Percentiles rank a stretch among this genome's conserved stretches.
Evolutionary conservation across 495 filamentous ascomycete species (phyloP).

Genomic region (Penicillium argentinense): DNA sequence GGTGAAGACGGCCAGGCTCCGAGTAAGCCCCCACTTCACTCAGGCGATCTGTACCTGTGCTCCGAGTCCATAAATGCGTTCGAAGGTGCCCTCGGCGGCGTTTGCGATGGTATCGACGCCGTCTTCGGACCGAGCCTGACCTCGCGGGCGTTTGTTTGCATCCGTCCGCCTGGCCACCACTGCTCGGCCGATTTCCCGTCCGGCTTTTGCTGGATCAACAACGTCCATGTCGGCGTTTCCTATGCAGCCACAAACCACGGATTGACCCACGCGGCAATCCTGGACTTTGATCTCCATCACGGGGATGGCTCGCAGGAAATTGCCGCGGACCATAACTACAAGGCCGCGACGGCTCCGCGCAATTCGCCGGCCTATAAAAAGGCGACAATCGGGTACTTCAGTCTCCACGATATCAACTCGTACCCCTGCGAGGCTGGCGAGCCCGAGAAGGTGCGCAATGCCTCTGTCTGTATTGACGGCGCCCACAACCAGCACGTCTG

Average conservation of each 20-base stretch:
- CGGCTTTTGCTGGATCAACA: slow-evolving; percentile 98
- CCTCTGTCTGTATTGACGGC: slow-evolving; percentile 87
- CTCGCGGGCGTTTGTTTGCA: slow-evolving; percentile 76
- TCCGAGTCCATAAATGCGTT: slow-evolving; percentile 81
- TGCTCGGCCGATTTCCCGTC: slow-evolving; percentile 85
- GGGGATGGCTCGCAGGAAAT: slow-evolving; percentile 95
- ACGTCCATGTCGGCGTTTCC: slow-evolving; percentile 94
- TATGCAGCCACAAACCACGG: slow-evolving; percentile 80
- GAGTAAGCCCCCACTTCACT: slow-evolving; percentile 59
- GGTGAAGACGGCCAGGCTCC: slow-evolving; percentile 39
- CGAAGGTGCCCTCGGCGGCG: slow-evolving; percentile 83
- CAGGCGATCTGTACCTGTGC: slow-evolving; percentile 88
- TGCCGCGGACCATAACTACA: slow-evolving; percentile 79
- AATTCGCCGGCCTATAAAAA: slow-evolving; percentile 71
- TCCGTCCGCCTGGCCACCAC: slow-evolving; percentile 90
- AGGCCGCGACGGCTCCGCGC: slow-evolving; percentile 54
- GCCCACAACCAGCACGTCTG: slow-evolving; percentile 90
- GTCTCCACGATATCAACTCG: slow-evolving; percentile 95
- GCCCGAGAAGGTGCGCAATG: slow-evolving; percentile 83
- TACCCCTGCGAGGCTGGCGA: slow-evolving; percentile 93
- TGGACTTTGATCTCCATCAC: slow-evolving; percentile 97
- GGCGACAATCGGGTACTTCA: slow-evolving; percentile 90
- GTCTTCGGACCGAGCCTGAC: slow-evolving; percentile 63
- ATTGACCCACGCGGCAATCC: slow-evolving; percentile 89
- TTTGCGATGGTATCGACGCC: slow-evolving; percentile 86